Conservation (phyloP, 1,139 yeast species). For the Candida anutae region DNA sequence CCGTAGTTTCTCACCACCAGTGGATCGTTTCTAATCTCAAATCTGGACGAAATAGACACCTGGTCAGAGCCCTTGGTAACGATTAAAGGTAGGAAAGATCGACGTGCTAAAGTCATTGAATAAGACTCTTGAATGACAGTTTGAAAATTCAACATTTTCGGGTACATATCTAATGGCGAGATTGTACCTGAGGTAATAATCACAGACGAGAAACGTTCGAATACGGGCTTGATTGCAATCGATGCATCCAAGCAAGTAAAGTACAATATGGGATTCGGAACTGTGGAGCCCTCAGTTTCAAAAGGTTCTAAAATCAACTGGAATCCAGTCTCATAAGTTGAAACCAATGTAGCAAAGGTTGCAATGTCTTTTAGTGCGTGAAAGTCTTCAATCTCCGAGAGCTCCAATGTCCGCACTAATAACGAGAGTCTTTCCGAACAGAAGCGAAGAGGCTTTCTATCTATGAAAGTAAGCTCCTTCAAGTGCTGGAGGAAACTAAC, state of each 20-base stretch:
- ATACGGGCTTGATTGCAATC: constrained; percentile 94
- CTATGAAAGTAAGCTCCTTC: constrained; percentile 88
- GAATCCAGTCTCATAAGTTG: constrained; percentile 93
- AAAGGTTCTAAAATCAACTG: constrained; percentile 88
- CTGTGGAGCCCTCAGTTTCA: constrained; percentile 95
- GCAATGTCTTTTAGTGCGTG: constrained; percentile 92
- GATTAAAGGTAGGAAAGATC: constrained; percentile 90
- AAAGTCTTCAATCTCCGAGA: constrained; percentile 84
- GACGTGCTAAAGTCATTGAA: constrained; percentile 88
- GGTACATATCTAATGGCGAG: constrained; percentile 98
- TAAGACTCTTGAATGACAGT: constrained; percentile 93
- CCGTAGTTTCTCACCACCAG: constrained; percentile 97
- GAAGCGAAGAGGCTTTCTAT: constrained; percentile 80
- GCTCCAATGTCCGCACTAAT: constrained; percentile 80
- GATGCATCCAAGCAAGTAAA: constrained; percentile 96
- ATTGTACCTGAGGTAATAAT: constrained; percentile 96
- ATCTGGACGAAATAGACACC: constrained; percentile 91
- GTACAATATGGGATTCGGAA: constrained; percentile 93
- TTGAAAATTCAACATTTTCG: constrained; percentile 90
- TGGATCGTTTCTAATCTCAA: constrained; percentile 95
- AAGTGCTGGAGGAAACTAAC: constrained; percentile 85
- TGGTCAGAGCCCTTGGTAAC: constrained; percentile 98
- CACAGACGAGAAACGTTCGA: constrained; percentile 89
- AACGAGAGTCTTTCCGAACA: constrained; percentile 88
- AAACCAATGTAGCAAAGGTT: constrained; percentile 90